A percentile compares a stretch with the other conserved stretches of the same genome.
These are phyloP conservation scores for Marsdenia floribunda DNA, from an alignment of 257 asterid species.

Conservation along the genomic window DNA sequence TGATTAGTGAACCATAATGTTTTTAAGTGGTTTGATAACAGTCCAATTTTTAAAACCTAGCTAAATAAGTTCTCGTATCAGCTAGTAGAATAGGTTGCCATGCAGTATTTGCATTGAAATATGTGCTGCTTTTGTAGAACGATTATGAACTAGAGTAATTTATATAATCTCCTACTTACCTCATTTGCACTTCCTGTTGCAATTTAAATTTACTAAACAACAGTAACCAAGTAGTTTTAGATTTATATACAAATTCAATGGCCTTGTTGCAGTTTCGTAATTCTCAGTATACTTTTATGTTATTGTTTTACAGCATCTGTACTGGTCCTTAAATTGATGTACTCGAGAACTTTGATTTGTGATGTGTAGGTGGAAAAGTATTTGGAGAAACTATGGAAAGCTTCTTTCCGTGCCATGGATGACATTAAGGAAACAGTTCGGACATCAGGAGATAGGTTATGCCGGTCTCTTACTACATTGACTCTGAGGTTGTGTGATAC, in stretches of 20 bases:
- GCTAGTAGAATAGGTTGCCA: neutral
- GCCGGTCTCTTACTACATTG: conserved; percentile 78
- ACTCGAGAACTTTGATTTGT: conserved; percentile 13
- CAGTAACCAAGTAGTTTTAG: neutral
- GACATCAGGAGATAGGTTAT: conserved; percentile 89
- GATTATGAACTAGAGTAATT: neutral
- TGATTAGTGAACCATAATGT: too few relatives aligned
- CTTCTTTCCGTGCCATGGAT: conserved; percentile 97
- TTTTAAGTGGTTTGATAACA: too few relatives aligned
- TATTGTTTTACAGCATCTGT: neutral
- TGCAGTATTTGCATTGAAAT: neutral
- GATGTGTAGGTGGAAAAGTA: conserved; percentile 72
- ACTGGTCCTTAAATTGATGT: neutral
- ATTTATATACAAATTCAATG: neutral
- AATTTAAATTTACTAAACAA: neutral
- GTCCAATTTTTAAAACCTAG: neutral
- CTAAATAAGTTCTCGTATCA: neutral
- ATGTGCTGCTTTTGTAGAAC: neutral
- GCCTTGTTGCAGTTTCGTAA: neutral
- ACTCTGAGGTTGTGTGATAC: conserved; percentile 84
- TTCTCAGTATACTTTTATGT: neutral
- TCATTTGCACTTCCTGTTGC: neutral
- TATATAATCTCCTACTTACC: neutral
- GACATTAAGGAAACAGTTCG: conserved; percentile 97
- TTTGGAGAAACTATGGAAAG: conserved; percentile 75